These are phyloP conservation scores for Trichophyton benhamiae DNA, from an alignment of 2,329 filamentous ascomycete genomes.

Conservation along the genomic window DNA sequence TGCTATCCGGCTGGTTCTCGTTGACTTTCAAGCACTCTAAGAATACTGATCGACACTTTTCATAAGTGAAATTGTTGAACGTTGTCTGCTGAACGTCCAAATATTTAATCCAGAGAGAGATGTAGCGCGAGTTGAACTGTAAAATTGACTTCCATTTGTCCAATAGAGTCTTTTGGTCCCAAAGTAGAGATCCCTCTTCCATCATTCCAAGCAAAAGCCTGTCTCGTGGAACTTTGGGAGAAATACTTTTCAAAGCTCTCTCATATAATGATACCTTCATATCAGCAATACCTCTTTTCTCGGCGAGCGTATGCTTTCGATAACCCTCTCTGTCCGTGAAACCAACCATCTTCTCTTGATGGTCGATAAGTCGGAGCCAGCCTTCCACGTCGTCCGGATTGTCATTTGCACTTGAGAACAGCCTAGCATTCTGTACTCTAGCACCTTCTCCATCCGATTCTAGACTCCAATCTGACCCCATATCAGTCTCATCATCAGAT, in stretches of 20 bases:
- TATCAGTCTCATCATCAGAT: slow-evolving; percentile 37
- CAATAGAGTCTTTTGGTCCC: slow-evolving; percentile 51
- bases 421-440: slow-evolving; percentile 35
- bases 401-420: slow-evolving; percentile 53
- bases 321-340: slow-evolving; percentile 21
- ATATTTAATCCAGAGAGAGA: slow-evolving; percentile 60
- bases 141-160: slow-evolving; percentile 55
- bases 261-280: slow-evolving; percentile 71
- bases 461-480: slow-evolving; percentile 38
- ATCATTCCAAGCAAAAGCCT: slow-evolving; percentile 56
- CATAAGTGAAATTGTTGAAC: slow-evolving; percentile 55
- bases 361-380: slow-evolving; percentile 67
- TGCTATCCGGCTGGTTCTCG: slow-evolving; percentile 10
- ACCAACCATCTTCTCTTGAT: slow-evolving; percentile 59
- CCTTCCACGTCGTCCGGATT: slow-evolving; percentile 54
- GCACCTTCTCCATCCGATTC: slow-evolving; percentile 35
- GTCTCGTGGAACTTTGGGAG: slow-evolving; percentile 39
- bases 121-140: slow-evolving; percentile 43
- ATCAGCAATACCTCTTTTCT: slow-evolving; percentile 58
- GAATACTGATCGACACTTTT: slow-evolving; percentile 50
- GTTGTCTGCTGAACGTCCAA: slow-evolving; percentile 59
- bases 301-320: slow-evolving; percentile 43
- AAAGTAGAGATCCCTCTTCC: slow-evolving; percentile 60
- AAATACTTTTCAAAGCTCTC: slow-evolving; percentile 54
- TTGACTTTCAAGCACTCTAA: slow-evolving; percentile 43